Evolutionary conservation across 2,329 filamentous ascomycete genomes (phyloP).

Genomic region (Trematosphaeria pertusa): DNA sequence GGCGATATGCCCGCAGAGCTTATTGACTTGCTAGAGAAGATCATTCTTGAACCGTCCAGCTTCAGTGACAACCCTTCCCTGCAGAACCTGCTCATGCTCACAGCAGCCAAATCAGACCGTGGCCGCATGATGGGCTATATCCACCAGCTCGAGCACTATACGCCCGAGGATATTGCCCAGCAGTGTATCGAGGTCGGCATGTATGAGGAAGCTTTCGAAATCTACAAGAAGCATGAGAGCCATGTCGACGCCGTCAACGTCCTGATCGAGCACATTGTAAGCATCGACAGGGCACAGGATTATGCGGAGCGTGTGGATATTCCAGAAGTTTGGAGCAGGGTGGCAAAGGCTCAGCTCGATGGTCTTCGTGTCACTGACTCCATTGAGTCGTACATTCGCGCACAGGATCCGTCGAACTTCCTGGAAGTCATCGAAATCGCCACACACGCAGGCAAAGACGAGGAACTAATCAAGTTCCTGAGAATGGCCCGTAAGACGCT

Average conservation of each 20-base stretch:
- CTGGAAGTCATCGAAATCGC: constrained; percentile 95
- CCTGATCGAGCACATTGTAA: constrained; percentile 94
- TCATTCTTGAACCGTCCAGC: constrained; percentile 97
- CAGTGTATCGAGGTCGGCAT: constrained; percentile 95
- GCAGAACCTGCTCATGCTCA: constrained; percentile 95
- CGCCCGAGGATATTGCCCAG: constrained; percentile 87
- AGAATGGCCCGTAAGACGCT: constrained; percentile 97
- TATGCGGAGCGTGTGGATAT: constrained; percentile 94
- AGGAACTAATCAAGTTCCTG: constrained; percentile 94
- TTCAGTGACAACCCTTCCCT: constrained; percentile 98
- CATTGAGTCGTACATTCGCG: constrained; percentile 97
- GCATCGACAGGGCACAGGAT: constrained; percentile 94
- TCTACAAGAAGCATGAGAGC: constrained; percentile 97
- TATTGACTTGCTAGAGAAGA: constrained; percentile 98
- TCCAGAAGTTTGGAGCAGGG: constrained; percentile 97
- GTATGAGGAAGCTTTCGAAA: constrained; percentile 96
- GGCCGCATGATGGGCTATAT: constrained; percentile 95
- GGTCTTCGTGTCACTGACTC: constrained; percentile 90
- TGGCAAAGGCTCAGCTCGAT: constrained; percentile 96
- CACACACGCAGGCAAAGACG: constrained; percentile 94
- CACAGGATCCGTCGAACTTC: constrained; percentile 91
- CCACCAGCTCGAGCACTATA: constrained; percentile 86
- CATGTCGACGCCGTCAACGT: constrained; percentile 87
- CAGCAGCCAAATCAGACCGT: constrained; percentile 96
- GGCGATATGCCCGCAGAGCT: constrained; percentile 91